Conservation (phyloP, 2,329 filamentous ascomycete species). For the Fusarium siculi region DNA sequence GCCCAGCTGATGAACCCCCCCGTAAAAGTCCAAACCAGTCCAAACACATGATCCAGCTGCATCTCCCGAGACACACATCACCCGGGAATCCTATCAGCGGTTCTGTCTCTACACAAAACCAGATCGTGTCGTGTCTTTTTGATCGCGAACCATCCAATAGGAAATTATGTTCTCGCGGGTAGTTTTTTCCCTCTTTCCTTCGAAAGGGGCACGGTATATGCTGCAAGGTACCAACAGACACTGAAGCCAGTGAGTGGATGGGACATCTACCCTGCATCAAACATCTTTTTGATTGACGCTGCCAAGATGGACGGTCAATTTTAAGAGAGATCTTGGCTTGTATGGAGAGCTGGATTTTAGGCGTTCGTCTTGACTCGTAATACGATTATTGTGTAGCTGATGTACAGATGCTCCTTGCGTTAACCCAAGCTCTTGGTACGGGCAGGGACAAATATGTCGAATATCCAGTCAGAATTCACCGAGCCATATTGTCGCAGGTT, state of each 20-base stretch:
- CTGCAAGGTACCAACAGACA: constrained; percentile 15
- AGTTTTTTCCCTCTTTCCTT: not conserved
- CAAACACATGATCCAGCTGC: constrained; percentile 9
- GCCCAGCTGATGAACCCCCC: not conserved
- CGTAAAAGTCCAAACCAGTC: not conserved
- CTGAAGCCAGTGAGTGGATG: not conserved
- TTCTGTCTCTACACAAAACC: not conserved
- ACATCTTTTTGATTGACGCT: not conserved
- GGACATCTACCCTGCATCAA: constrained; percentile 16
- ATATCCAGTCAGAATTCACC: not conserved
- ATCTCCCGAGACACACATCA: constrained; percentile 21
- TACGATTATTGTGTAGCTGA: not conserved
- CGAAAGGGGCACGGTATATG: not conserved
- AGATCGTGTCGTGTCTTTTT: not conserved
- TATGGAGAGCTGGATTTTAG: not conserved
- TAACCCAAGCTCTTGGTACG: not conserved
- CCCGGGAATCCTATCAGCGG: not conserved
- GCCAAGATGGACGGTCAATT: not conserved
- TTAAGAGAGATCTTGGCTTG: not conserved
- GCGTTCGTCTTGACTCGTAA: not conserved
- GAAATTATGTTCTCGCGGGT: not conserved
- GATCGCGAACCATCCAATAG: not conserved
- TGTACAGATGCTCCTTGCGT: not conserved
- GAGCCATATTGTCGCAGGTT: not conserved
- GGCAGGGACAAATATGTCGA: not conserved